Base-by-base conservation (phyloP, 495 filamentous ascomycete genomes). In the Tuber umbilicatum region DNA sequence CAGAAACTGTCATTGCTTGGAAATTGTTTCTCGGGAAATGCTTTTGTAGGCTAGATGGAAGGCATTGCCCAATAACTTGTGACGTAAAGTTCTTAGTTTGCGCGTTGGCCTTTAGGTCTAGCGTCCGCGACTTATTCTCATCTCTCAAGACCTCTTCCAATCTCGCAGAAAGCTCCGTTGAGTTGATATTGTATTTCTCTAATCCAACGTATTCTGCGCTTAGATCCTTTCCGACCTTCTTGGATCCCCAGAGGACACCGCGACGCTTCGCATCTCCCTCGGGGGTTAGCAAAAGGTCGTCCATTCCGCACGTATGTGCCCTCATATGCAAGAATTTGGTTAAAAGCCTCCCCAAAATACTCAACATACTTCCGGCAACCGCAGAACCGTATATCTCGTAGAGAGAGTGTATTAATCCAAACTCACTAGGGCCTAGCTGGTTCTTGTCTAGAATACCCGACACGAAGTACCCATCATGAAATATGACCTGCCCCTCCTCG, bases 1-100 rank as follows among this genome's bases (percentile, higher is more conserved):
- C 96, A 39, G 96, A 97, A 3, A 90, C 90, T 16, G 96, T 99
- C 96, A 99, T 99, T 75, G 91, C 89, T 86, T 98, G 96, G 93
- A 99, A 98, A 83, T 98, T 96, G 78, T 99, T 99, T 81, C 90
- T 91, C 0, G 96, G 96, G 85, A 98, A 98, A 35, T 89, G 89
- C 84, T 99, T 99, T 73, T 90, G 89, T 47, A 99, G 88, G 45
- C 93, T 94, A 14, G 81, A 80, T 1, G 95, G 96, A 60, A 98
- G 86, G 85, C 93, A 97, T 19, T 87, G 86, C 41, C 84, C 85
- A 9, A 93, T 97, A 70, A 98, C 89, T 2, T 89, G 89, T 0
- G 91, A 91, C 5, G 95, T 97, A 12, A 99, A 86, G 31, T 87
- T 84, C 16, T 86, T 85, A 70, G 90, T 91, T 71, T 86, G 85